Percentiles rank a stretch among this genome's conserved stretches.
These are phyloP conservation scores for Lachnellula cervina DNA, from an alignment of 2,329 filamentous ascomycete species.

Conservation along the genomic window DNA sequence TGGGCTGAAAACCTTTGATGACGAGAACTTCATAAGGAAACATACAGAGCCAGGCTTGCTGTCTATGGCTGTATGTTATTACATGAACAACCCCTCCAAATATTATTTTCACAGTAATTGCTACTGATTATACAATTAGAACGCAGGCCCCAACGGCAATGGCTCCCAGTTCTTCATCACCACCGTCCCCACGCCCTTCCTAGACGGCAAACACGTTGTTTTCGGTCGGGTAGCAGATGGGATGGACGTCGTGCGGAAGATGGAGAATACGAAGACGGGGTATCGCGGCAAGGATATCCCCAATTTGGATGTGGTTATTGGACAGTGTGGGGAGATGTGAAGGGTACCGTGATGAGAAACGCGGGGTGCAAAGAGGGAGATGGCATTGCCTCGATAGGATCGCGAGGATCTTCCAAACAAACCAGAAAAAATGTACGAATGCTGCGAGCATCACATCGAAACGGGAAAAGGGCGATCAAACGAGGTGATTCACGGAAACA, in stretches of 20 bases:
- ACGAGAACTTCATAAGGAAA: slow-evolving; percentile 81
- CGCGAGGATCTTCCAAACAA: background rate
- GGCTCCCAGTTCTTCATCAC: slow-evolving; percentile 98
- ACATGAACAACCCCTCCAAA: slow-evolving; percentile 2
- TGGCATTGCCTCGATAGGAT: background rate
- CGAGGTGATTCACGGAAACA: background rate
- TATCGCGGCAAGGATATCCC: slow-evolving; percentile 71
- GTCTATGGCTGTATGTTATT: slow-evolving; percentile 77
- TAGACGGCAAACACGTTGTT: slow-evolving; percentile 92
- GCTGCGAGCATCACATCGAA: background rate
- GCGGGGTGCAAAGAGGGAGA: background rate
- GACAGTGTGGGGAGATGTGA: slow-evolving; percentile 91
- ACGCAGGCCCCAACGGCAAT: slow-evolving; percentile 87
- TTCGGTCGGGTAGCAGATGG: slow-evolving; percentile 88
- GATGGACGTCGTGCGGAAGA: slow-evolving; percentile 85
- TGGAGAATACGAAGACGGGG: slow-evolving; percentile 84
- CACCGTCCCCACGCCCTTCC: slow-evolving; percentile 76
- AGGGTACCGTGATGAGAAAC: background rate
- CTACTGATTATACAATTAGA: slow-evolving; percentile 44
- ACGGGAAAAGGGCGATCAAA: background rate
- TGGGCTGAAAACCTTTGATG: slow-evolving; percentile 75
- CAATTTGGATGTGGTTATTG: slow-evolving; percentile 75
- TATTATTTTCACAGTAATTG: background rate
- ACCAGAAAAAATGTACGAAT: background rate
- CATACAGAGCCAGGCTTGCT: slow-evolving; percentile 78